Conservation (phyloP, 2,329 filamentous ascomycete species). For the Parastagonospora nodorum region DNA sequence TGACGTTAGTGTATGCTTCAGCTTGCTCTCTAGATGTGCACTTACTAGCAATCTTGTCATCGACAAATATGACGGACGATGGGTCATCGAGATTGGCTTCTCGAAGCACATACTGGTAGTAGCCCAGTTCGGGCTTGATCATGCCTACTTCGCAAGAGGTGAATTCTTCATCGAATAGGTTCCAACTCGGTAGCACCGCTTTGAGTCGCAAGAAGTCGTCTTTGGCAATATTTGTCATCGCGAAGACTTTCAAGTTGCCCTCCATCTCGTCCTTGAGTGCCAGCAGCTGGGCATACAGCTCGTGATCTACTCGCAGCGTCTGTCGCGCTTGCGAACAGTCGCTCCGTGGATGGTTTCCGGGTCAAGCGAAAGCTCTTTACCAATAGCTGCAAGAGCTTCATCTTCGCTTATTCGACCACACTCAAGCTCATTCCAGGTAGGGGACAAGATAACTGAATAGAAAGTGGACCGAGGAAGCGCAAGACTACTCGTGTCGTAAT, state of each 20-base stretch:
- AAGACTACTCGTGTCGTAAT: conserved; percentile 34
- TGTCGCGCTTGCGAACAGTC: conserved; percentile 32
- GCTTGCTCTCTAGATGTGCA: no score
- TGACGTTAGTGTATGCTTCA: no score
- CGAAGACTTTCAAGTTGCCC: conserved; percentile 28
- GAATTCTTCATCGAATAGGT: conserved; percentile 43
- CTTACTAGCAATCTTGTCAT: conserved; percentile 25
- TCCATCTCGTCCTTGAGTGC: conserved; percentile 15
- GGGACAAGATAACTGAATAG: conserved; percentile 28
- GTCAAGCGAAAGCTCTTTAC: conserved; percentile 26
- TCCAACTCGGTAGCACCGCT: conserved; percentile 32
- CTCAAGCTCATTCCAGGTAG: conserved; percentile 36
- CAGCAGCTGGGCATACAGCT: conserved; percentile 24
- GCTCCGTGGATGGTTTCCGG: conserved; percentile 29
- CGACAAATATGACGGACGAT: conserved; percentile 32
- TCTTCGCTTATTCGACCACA: conserved; percentile 29
- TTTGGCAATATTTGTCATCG: conserved; percentile 41
- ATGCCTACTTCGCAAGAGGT: conserved; percentile 40
- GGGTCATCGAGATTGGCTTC: conserved; percentile 14
- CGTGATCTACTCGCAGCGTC: conserved; percentile 29
- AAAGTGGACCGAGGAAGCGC: conserved; percentile 24
- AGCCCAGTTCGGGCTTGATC: conserved; percentile 43
- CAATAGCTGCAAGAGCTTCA: conserved; percentile 14
- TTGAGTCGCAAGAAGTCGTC: conserved; percentile 34
- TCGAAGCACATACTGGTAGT: conserved; percentile 40